phyloP scores from a whole-genome alignment of 345 rosid genomes.

The rapeseed (Brassica napus) region DNA sequence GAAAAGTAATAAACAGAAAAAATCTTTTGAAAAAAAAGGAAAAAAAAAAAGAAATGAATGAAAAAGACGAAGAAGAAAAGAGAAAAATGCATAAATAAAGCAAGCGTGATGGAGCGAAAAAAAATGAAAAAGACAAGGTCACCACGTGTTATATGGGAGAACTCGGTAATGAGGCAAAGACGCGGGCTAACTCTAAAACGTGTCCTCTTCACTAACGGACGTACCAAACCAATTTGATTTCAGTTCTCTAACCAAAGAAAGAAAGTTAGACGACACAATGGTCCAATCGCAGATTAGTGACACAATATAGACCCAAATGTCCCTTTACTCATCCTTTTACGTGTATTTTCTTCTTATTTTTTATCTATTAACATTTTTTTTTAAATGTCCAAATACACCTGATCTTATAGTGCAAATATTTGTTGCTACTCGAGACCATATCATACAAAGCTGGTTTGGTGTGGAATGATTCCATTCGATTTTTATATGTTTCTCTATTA shows the following conservation, averaged over 20 bases:
- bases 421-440: conserved; percentile 24
- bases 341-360: conserved; percentile 24
- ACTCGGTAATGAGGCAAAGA: conserved; percentile 25
- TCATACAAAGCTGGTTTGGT: conserved; percentile 33
- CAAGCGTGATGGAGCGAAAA: conserved; percentile 28
- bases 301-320: conserved; percentile 19
- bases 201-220: conserved; percentile 43
- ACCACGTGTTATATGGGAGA: conserved; percentile 35
- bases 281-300: conserved; percentile 37
- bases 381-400: conserved; percentile 23
- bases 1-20: neutral
- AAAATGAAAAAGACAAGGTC: conserved; percentile 5
- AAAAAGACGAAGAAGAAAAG: conserved; percentile 19
- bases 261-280: conserved; percentile 32
- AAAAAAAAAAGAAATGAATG: conserved; percentile 2
- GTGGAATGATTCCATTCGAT: neutral
- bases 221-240: conserved; percentile 36
- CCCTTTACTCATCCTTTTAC: conserved; percentile 30
- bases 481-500: conserved; percentile 23
- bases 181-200: conserved; percentile 39
- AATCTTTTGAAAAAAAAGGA: neutral
- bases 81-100: neutral
- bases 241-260: conserved; percentile 25
- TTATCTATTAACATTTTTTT: neutral
- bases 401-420: conserved; percentile 16